Conservation (phyloP, 73 alveolate genomes). For the Paramecium tetraurelia region DNA sequence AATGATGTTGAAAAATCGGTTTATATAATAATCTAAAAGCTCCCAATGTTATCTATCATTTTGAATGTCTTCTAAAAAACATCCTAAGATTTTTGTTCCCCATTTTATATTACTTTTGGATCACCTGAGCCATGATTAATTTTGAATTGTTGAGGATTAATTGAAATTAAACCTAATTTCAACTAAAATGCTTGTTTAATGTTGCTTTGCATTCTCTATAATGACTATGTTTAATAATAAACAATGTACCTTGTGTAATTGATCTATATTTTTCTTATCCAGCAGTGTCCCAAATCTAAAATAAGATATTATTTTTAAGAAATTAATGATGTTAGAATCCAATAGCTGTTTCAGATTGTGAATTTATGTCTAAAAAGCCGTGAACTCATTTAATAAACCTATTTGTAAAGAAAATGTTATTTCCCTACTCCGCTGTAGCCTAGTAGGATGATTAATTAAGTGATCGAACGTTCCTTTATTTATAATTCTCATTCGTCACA, state of each 20-base stretch:
- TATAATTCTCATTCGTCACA: neutral
- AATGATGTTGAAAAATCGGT: neutral
- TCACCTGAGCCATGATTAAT: neutral
- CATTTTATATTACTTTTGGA: neutral
- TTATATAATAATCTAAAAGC: neutral
- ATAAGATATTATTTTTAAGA: constrained; percentile 61
- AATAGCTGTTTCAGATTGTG: neutral
- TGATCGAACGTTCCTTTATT: neutral
- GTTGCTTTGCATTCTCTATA: neutral
- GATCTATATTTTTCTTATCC: constrained; percentile 69
- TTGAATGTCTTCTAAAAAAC: neutral
- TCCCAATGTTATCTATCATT: neutral
- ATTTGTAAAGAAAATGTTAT: constrained; percentile 50
- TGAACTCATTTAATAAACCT: neutral
- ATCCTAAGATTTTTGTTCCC: neutral
- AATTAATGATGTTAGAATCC: neutral
- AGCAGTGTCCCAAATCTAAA: constrained; percentile 77
- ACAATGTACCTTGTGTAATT: neutral
- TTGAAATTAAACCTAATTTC: neutral
- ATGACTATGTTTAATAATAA: neutral
- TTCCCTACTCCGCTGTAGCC: constrained; percentile 95
- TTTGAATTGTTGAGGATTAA: neutral
- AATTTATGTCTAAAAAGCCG: neutral
- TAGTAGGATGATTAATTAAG: constrained; percentile 71
- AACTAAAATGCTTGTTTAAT: neutral